These are phyloP conservation scores for Gracilaria domingensis DNA, from an alignment of 23 red algal species.

Conservation along the genomic window DNA sequence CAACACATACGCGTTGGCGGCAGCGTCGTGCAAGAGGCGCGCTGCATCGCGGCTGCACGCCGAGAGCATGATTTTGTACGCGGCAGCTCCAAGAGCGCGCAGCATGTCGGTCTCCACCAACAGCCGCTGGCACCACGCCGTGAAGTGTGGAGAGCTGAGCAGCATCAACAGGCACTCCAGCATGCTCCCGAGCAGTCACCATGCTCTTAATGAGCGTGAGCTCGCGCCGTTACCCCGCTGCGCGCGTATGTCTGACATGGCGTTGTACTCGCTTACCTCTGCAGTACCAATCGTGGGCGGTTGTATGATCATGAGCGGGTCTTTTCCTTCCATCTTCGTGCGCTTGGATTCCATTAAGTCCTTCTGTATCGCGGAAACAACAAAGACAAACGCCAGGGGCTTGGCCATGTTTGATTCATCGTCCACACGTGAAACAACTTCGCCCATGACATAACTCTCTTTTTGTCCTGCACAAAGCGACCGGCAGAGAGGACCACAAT, in stretches of 20 bases:
- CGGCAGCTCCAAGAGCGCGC: neutral
- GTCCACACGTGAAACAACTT: conserved; percentile 25
- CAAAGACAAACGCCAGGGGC: conserved; percentile 40
- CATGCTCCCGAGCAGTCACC: no score
- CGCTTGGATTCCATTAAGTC: conserved; percentile 39
- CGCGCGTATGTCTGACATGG: conserved; percentile 66
- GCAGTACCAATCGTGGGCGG: conserved; percentile 26
- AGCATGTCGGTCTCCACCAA: conserved; percentile 25
- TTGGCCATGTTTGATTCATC: conserved; percentile 33
- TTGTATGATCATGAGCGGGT: conserved; percentile 24
- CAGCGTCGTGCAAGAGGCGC: conserved; percentile 24
- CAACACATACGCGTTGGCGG: conserved; percentile 20
- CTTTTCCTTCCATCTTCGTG: conserved; percentile 9
- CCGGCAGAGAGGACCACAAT: conserved; percentile 47
- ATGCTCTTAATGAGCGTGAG: no score
- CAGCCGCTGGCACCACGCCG: conserved; percentile 29
- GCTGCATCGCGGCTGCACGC: conserved; percentile 40
- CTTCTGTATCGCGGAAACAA: conserved; percentile 44
- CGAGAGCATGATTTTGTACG: conserved; percentile 53
- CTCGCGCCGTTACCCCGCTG: no score
- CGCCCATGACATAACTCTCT: conserved; percentile 53
- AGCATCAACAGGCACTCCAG: conserved; percentile 42
- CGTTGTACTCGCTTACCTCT: conserved; percentile 46
- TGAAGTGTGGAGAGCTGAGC: conserved; percentile 7
- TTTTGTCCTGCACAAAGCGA: conserved; percentile 35